Percentiles rank a stretch among this genome's conserved stretches.
phyloP scores from a whole-genome alignment of 768 basidiomycete species.

The Dentipellis sp. region DNA sequence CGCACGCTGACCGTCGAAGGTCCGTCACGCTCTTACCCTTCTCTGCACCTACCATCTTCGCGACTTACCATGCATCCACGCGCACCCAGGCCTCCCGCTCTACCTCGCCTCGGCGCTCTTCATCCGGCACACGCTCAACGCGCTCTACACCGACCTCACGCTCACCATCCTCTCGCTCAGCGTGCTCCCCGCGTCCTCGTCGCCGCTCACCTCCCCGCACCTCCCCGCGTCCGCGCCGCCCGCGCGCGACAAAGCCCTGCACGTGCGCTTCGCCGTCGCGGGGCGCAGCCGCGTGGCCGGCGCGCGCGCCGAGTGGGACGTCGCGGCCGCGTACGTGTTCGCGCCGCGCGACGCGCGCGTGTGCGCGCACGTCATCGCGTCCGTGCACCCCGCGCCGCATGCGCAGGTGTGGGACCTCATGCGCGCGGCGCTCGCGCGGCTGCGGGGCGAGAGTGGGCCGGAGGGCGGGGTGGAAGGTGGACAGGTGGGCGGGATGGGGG shows the following conservation, averaged over 20 bases:
- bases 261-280: slow-evolving; percentile 43
- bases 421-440: slow-evolving; percentile 21
- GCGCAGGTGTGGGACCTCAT: slow-evolving; percentile 60
- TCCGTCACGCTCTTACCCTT: slow-evolving; percentile 23
- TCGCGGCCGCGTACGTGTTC: slow-evolving; percentile 71
- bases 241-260: slow-evolving; percentile 26
- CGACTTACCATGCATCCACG: not conserved
- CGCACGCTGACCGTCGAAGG: slow-evolving; percentile 65
- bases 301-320: slow-evolving; percentile 56
- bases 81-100: slow-evolving; percentile 47
- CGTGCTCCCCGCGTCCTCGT: slow-evolving; percentile 17
- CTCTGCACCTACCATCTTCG: not conserved
- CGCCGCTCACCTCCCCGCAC: not conserved
- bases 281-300: slow-evolving; percentile 61
- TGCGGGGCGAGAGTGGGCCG: not conserved
- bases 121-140: slow-evolving; percentile 65
- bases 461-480: not conserved
- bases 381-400: slow-evolving; percentile 74
- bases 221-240: not conserved
- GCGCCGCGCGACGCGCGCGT: slow-evolving; percentile 61
- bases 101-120: slow-evolving; percentile 66
- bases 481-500: not conserved
- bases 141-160: slow-evolving; percentile 57
- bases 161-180: slow-evolving; percentile 45
- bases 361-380: slow-evolving; percentile 54